Percentiles rank a stretch among this genome's conserved stretches.
phyloP scores from a whole-genome alignment of 208 protist species.

The Herpetomonas samuelpessoai region DNA sequence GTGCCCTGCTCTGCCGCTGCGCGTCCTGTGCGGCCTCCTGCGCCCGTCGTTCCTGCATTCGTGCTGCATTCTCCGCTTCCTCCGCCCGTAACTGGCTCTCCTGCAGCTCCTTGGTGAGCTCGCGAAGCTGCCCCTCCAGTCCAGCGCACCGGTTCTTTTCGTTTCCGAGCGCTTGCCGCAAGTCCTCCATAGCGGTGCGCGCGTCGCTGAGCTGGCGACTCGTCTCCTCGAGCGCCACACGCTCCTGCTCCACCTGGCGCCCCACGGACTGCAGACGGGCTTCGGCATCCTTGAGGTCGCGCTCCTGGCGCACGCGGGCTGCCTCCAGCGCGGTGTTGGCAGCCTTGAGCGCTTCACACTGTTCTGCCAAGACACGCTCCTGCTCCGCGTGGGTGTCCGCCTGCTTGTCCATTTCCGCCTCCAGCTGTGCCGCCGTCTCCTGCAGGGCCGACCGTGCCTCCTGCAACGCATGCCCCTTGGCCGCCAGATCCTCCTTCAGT shows the following conservation, averaged over 20 bases:
- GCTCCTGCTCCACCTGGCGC: constrained; percentile 50
- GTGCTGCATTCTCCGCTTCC: constrained; percentile 47
- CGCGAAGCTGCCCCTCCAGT: constrained; percentile 37
- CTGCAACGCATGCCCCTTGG: constrained; percentile 35
- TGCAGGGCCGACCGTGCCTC: constrained; percentile 18
- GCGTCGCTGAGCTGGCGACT: constrained; percentile 34
- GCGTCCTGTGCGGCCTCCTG: constrained; percentile 41
- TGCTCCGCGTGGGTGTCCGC: constrained; percentile 17
- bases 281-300: constrained; percentile 41
- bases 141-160: constrained; percentile 38
- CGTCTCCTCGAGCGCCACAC: constrained; percentile 40
- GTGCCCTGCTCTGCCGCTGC: constrained; percentile 21
- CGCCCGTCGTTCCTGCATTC: constrained; percentile 28
- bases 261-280: constrained; percentile 35
- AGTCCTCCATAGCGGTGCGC: constrained; percentile 40
- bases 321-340: constrained; percentile 45
- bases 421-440: constrained; percentile 12
- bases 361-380: constrained; percentile 23
- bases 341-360: constrained; percentile 17
- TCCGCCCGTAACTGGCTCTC: constrained; percentile 28
- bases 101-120: constrained; percentile 32
- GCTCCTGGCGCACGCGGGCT: constrained; percentile 35
- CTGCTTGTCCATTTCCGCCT: constrained; percentile 13
- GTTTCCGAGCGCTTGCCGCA: constrained; percentile 27
- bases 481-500: constrained; percentile 52